Evolutionary conservation across 331 rosid species (phyloP), one percentile per base, ranked within the genome.

Genomic region (Quercus lobata): DNA sequence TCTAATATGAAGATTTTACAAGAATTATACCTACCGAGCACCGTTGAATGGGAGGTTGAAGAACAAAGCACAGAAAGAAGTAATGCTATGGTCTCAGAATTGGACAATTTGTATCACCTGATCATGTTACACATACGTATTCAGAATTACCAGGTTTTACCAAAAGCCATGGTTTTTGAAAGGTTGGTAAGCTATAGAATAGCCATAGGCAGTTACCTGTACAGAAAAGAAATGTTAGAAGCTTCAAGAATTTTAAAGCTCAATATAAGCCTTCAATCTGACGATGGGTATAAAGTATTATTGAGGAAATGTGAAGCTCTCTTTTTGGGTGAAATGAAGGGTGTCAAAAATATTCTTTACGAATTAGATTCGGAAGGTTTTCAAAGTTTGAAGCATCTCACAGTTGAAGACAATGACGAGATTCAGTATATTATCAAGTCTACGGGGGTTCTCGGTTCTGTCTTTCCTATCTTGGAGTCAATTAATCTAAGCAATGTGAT

Each of bases 1-100:
- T 88, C 89, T 7, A 57, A 66, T 19, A 41, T 86, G 68, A 79
- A 10, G 7, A 14, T 52, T 30, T 81, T 88, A 63, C 82, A 79
- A 76, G 91, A 88, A 69, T 1, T 88, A 44, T 86, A 88, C 70
- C 53, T 86, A 81, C 84, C 85, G 72, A 62, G 79, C 62, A 37
- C 66, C 15, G 57, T 76, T 62, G 21, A 52, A 57, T 87, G 86
- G 86, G 56, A 62, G 35, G 57, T 5, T 32, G 54, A 66, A 41
- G 82, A 10, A 72, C 65, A 56, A 1, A 16, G 3, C 21, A 56
- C 25, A 1, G n/a, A 66, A 12, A 75, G 82, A 27, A 15, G 9
- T 63, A 6, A 0, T 17, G 73, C 80, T 12, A 5, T 14, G 32
- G 78, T 84, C 17, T 27, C 74, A 2, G 90, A 87, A 71, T 22